Evolutionary conservation across 2,329 filamentous ascomycete species (phyloP).

Genomic region (Colletotrichum sp.): DNA sequence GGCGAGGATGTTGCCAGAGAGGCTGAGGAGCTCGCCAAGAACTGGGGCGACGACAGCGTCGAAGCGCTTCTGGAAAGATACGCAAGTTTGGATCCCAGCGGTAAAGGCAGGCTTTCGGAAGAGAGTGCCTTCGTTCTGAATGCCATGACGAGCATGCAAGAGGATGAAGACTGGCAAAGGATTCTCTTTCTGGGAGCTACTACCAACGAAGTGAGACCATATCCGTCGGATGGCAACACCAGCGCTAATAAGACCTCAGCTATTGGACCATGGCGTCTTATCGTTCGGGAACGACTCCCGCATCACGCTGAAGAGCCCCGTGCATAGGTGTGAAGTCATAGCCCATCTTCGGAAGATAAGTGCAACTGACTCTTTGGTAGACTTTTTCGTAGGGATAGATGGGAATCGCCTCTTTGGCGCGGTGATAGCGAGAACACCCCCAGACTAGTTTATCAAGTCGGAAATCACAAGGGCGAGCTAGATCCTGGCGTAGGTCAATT

Average conservation of each 20-base stretch:
- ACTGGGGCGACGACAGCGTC: background rate
- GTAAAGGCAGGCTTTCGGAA: background rate
- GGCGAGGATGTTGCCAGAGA: background rate
- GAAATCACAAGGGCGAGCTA: slow-evolving; percentile 27
- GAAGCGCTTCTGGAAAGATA: slow-evolving; percentile 25
- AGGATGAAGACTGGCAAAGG: slow-evolving; percentile 36
- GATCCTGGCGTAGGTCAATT: slow-evolving; percentile 24
- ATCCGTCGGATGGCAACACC: no score
- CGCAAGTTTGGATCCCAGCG: slow-evolving; percentile 24
- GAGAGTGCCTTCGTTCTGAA: background rate
- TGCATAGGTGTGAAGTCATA: slow-evolving; percentile 25
- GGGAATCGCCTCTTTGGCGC: background rate
- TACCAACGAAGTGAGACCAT: slow-evolving; percentile 31
- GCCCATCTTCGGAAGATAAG: background rate
- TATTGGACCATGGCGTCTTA: slow-evolving; percentile 27
- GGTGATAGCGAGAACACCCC: background rate
- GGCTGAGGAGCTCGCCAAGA: background rate
- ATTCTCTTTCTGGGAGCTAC: slow-evolving; percentile 31
- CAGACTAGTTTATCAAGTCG: slow-evolving; percentile 24
- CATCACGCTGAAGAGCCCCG: slow-evolving; percentile 20
- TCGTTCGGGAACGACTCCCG: slow-evolving; percentile 16
- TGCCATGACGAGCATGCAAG: slow-evolving; percentile 14
- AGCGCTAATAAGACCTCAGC: slow-evolving; percentile 18
- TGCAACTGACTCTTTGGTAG: background rate
- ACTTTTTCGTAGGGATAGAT: background rate